Base-by-base conservation (phyloP, 2,329 filamentous ascomycete genomes). In the Dactylonectria macrodidyma region DNA sequence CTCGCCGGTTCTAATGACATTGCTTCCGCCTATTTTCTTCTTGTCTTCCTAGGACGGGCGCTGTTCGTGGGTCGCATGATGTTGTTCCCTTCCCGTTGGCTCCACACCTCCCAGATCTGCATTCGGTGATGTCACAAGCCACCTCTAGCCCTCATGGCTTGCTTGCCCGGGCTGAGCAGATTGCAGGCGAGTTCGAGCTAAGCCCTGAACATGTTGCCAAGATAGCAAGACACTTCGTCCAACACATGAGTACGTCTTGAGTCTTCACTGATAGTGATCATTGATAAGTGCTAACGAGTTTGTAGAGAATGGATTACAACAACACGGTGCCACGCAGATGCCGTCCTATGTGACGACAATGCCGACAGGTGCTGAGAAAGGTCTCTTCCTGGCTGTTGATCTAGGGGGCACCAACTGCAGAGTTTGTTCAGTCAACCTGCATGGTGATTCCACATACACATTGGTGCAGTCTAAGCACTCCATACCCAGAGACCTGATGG, bases 381-480 rank as follows among this genome's bases (percentile, higher is more conserved):
- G 65, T 9, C 19, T 60, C 3, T 7, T 58, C 36, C 67, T 81
- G 5, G 76, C 77, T 5, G 73, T 81, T 24, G 79, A 81, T 44
- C 71, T 81, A 1, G 80, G 79, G 1, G 80, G 80, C 1, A 81
- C 79, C 7, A 80, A 81, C 38, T 72, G 78, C 41, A 71, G 80
- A 12, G 73, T 81, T 11, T 81, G 78, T 24, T 78, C 76, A 1
- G 75, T 81, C 2, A 62, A 77, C 8, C 51, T 81, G 38, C 62
- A 84, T 91, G 73, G 85, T 82, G 76, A 91, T 81, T 91, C 89
- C 69, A 94, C 90, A 55, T 94, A 94, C 83, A 90, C 88, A 71
- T 85, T 95, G 70, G 91, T 89, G 2, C 65, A 67, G 33, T 64
- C 65, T 3, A 67, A 60, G 33, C 38, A 47, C n/a, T 30, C 24